phyloP scores from a whole-genome alignment of 1,284 basidiomycete species.

The Cryptococcus hybrid region DNA sequence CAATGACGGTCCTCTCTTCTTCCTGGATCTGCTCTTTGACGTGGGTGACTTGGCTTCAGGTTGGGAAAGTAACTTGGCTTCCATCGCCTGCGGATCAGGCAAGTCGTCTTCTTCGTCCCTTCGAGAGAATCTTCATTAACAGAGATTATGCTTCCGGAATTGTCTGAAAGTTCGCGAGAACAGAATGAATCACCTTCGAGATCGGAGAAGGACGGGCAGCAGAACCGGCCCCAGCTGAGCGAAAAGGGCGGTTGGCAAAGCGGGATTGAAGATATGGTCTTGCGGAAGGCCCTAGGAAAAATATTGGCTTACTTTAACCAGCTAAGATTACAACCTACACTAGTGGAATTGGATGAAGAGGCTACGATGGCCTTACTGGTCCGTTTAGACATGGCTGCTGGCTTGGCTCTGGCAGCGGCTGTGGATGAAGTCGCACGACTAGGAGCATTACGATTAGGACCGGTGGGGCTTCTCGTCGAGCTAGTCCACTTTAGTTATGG shows the following conservation, averaged over 20 bases:
- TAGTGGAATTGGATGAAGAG: constrained; percentile 12
- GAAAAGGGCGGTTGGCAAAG: constrained; percentile 37
- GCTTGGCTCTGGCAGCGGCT: background rate
- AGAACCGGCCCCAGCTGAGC: constrained; percentile 16
- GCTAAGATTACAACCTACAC: constrained; percentile 7
- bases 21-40: constrained; percentile 8
- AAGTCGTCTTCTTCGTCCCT: constrained; percentile 26
- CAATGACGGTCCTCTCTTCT: constrained; percentile 32
- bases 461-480: constrained; percentile 10
- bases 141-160: background rate
- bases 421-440: no score
- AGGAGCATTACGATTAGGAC: no score
- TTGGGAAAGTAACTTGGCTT: constrained; percentile 26
- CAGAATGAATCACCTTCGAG: constrained; percentile 22
- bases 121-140: constrained; percentile 9
- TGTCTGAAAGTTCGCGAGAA: constrained; percentile 1
- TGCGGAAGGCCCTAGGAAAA: constrained; percentile 36
- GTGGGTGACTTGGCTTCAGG: background rate
- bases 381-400: background rate
- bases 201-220: constrained; percentile 34
- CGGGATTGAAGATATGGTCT: constrained; percentile 43
- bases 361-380: background rate
- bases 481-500: background rate
- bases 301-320: background rate
- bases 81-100: constrained; percentile 42